Percentiles rank a stretch among this genome's conserved stretches.
phyloP scores from a whole-genome alignment of 495 filamentous ascomycete genomes.

The Trichoderma erinaceum region DNA sequence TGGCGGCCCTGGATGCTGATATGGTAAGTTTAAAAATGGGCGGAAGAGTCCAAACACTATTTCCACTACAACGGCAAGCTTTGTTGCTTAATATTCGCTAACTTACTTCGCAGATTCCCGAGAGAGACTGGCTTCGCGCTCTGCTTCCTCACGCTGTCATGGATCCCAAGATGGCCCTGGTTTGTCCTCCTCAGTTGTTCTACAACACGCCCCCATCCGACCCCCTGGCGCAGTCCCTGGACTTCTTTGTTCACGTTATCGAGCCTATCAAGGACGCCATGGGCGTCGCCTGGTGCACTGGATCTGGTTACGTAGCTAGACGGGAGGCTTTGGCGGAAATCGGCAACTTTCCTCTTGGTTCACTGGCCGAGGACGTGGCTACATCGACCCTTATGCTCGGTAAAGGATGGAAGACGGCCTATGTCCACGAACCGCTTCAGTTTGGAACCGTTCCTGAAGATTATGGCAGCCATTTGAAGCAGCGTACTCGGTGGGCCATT shows the following conservation, averaged over 20 bases:
- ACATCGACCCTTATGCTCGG: slow-evolving; percentile 43
- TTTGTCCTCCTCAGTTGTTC: slow-evolving; percentile 49
- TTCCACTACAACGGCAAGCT: neutral
- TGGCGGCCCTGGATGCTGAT: slow-evolving; percentile 50
- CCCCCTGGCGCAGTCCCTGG: slow-evolving; percentile 43
- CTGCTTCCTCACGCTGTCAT: slow-evolving; percentile 42
- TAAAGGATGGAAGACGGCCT: slow-evolving; percentile 47
- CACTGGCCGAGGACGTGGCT: slow-evolving; percentile 47
- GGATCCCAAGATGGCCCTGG: slow-evolving; percentile 44
- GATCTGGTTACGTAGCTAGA: slow-evolving; percentile 47
- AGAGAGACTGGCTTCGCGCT: slow-evolving; percentile 46
- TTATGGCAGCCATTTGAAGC: slow-evolving; percentile 44
- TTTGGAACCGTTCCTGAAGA: slow-evolving; percentile 47
- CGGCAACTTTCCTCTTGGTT: slow-evolving; percentile 44
- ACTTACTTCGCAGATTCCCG: slow-evolving; percentile 33
- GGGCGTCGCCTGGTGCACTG: slow-evolving; percentile 46
- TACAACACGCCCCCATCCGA: slow-evolving; percentile 49
- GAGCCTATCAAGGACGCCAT: slow-evolving; percentile 48
- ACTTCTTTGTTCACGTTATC: slow-evolving; percentile 43
- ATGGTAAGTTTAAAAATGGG: slow-evolving; percentile 27
- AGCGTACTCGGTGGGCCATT: slow-evolving; percentile 44
- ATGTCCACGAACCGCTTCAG: slow-evolving; percentile 46
- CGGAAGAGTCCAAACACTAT: neutral
- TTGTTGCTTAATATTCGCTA: neutral
- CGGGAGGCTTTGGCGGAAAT: slow-evolving; percentile 45